Evolutionary conservation across 2,329 filamentous ascomycete species (phyloP), one percentile per base, ranked within the genome.

Genomic region (Zymoseptoria ardabiliae): DNA sequence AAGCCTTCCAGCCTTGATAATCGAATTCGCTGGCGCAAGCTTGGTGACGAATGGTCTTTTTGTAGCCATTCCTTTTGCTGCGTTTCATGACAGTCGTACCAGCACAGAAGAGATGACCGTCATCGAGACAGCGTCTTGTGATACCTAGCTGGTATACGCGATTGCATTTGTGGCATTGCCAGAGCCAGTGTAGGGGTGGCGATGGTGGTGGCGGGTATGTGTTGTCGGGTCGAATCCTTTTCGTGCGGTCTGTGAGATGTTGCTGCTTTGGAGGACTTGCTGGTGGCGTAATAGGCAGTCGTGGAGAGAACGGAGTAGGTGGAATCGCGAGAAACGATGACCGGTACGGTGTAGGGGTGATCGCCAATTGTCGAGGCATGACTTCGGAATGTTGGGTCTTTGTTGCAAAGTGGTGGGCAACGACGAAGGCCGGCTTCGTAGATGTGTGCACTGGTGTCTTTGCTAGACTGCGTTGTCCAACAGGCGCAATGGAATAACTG

Each of bases 81-180:
- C 60, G 61, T 30, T 74, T 75, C 19, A 75, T 64, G 0, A 71
- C 70, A 0, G 75, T 77, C 1, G 68, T 75, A 61, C 81, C 80
- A 3, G 78, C 71, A 71, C 81, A 83, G 73, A 82, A 82, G 60
- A 72, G 71, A 67, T 83, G 81, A 1, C 81, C 81, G 63, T 83
- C 80, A 52, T 79, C 73, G 7, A 83, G 76, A 60, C 81, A 83
- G 56, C 81, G 77, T 0, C 78, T 76, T 0, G 81, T 83, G 2
- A 76, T 76, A 20, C 74, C 76, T 2, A 83, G 72, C 1, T 72
- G 70, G 68, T 82, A 83, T 10, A 70, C 73, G 19, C 70, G 72
- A 45, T 71, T 69, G 70, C 81, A 83, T 50, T 77, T 67, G 66
- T 83, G 81, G 66, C 81, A 83, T 63, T 76, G 74, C 81, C 81